Conservation (phyloP, 2,329 filamentous ascomycete species). For the Furcasterigmium sp. region DNA sequence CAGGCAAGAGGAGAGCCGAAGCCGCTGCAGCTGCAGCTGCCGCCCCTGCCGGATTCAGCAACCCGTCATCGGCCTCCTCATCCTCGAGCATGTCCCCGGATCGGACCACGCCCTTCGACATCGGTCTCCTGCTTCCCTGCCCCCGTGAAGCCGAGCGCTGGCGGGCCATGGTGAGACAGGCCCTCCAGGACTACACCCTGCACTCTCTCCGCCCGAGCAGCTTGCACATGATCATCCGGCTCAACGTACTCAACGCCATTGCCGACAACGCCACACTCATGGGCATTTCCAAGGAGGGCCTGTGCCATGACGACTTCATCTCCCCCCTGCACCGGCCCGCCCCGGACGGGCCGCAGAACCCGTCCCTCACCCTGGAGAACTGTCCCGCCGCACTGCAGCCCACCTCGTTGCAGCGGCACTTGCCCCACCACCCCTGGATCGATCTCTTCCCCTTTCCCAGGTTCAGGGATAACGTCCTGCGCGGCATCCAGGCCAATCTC, state of each 20-base stretch:
- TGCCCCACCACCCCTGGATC: slow-evolving; percentile 27
- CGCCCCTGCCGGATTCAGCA: background rate
- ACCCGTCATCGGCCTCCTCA: background rate
- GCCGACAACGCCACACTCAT: slow-evolving; percentile 7
- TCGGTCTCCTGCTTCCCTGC: background rate
- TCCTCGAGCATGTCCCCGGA: background rate
- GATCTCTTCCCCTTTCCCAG: slow-evolving; percentile 27
- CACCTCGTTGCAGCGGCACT: slow-evolving; percentile 20
- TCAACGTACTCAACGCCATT: slow-evolving; percentile 11
- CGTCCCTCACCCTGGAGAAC: background rate
- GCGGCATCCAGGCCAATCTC: background rate
- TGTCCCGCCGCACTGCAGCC: slow-evolving; percentile 15
- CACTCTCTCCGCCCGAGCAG: slow-evolving; percentile 5
- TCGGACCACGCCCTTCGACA: background rate
- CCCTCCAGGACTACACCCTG: slow-evolving; percentile 2
- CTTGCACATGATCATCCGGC: slow-evolving; percentile 6
- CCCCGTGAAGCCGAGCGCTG: background rate
- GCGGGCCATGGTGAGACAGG: background rate
- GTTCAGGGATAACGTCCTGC: slow-evolving; percentile 26
- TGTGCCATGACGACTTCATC: slow-evolving; percentile 11
- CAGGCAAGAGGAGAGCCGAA: background rate
- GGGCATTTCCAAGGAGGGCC: slow-evolving; percentile 6
- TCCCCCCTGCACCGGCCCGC: slow-evolving; percentile 6
- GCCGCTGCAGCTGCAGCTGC: background rate
- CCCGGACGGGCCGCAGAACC: slow-evolving; percentile 3